phyloP scores from a whole-genome alignment of 306 rosid genomes.

The Nissolia schottii region DNA sequence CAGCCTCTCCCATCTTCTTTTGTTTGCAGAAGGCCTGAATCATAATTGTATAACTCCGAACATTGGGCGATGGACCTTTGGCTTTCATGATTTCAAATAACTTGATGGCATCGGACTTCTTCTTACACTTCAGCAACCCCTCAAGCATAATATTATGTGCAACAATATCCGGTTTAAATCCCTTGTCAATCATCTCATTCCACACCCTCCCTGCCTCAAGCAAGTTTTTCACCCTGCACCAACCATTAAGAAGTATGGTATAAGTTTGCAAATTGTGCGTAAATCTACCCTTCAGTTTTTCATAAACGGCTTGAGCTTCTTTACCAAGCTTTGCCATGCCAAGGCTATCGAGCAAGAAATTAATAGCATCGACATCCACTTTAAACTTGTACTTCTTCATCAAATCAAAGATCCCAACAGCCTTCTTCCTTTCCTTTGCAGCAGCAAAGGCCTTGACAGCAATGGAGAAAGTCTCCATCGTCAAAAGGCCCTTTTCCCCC shows the following conservation, averaged over 20 bases:
- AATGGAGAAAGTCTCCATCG: slow-evolving; percentile 72
- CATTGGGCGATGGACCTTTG: slow-evolving; percentile 70
- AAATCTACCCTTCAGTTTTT: slow-evolving; percentile 62
- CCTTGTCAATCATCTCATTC: slow-evolving; percentile 86
- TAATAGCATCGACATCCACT: slow-evolving; percentile 59
- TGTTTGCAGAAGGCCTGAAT: slow-evolving; percentile 73
- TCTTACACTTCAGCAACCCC: slow-evolving; percentile 65
- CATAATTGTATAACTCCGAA: slow-evolving; percentile 62
- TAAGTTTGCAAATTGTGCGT: slow-evolving; percentile 61
- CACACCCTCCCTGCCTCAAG: slow-evolving; percentile 90
- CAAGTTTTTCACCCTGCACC: slow-evolving; percentile 72
- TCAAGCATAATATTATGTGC: slow-evolving; percentile 78
- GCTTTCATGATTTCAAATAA: slow-evolving; percentile 85
- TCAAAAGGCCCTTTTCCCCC: slow-evolving; percentile 70
- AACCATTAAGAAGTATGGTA: slow-evolving; percentile 70
- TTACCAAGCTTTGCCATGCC: slow-evolving; percentile 71
- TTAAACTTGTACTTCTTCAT: slow-evolving; percentile 70
- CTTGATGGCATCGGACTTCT: slow-evolving; percentile 81
- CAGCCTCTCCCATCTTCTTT: slow-evolving; percentile 63
- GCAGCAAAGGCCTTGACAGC: slow-evolving; percentile 72
- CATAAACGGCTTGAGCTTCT: slow-evolving; percentile 76
- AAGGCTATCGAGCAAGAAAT: slow-evolving; percentile 79
- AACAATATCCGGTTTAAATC: slow-evolving; percentile 75
- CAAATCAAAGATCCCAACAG: slow-evolving; percentile 74
- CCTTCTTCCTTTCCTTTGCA: slow-evolving; percentile 88